Evolutionary conservation across 306 rosid species (phyloP), one percentile per base, ranked within the genome.

Genomic region (Castanea crenata): DNA sequence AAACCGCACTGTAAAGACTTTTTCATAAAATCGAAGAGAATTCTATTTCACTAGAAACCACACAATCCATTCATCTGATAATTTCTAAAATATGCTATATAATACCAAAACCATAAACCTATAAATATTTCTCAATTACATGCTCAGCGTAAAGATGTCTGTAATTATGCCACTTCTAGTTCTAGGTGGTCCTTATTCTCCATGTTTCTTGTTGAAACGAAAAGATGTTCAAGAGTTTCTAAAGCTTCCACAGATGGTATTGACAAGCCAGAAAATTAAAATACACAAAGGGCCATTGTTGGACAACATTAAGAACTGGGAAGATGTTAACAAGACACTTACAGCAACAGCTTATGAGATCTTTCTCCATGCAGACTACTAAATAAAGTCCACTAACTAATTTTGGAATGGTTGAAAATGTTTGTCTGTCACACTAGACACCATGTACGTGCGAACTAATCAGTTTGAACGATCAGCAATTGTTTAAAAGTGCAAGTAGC

Each of bases 211-310:
- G 90, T 94, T 92, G 99, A 90, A 79, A 83, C 88, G 92, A 78
- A 86, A 80, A 35, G 94, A 90, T 31, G 99, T 92, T 76, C 89
- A 82, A 81, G 90, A 80, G 69, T 95, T 95, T 79, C 85, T 95
- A 51, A 82, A 91, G 73, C 80, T 92, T 83, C 97, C 97, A 2
- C 58, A 14, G 80, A 89, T 75, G 93, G 80, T 85, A 85, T 80
- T 95, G 81, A 86, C 35, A 23, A 95, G 99, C 83, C 92, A 86
- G 44, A 98, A 95, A 74, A 91, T 95, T 46, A 92, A 93, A 85
- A 93, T 95, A 84, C 99, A 93, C 78, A 90, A 84, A 52, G 97
- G 97, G 41, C 84, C 88, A 21, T 44, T 92, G 79, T 88, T 92
- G 0, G 94, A 91, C 31, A 94, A 91, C 85, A 82, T 93, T 76